phyloP scores from a whole-genome alignment of 2,329 filamentous ascomycete species.

The Anthostomella pinea region DNA sequence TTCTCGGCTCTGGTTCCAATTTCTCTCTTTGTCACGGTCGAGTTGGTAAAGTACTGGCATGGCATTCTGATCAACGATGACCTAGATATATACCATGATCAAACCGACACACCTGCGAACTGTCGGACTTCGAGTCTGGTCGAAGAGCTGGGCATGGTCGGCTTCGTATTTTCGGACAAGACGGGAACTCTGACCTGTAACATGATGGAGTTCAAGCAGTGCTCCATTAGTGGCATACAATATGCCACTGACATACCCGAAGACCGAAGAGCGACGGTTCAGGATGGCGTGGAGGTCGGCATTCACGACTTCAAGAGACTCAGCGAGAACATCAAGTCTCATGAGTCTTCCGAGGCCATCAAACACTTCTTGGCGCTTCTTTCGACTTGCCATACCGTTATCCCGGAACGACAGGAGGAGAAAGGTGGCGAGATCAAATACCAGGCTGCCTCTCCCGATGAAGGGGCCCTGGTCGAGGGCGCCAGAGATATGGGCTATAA shows the following conservation, averaged over 20 bases:
- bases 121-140: conserved; percentile 95
- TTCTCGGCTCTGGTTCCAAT: conserved; percentile 97
- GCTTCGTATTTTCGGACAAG: conserved; percentile 98
- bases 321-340: conserved; percentile 62
- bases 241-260: conserved; percentile 92
- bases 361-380: conserved; percentile 86
- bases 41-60: conserved; percentile 97
- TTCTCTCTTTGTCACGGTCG: conserved; percentile 94
- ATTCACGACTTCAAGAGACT: conserved; percentile 83
- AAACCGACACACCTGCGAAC: conserved; percentile 90
- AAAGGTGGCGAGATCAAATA: conserved; percentile 86
- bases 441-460: conserved; percentile 94
- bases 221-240: conserved; percentile 87
- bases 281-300: conserved; percentile 73
- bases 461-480: conserved; percentile 93
- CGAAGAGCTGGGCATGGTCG: conserved; percentile 95
- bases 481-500: conserved; percentile 82
- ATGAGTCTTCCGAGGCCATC: conserved; percentile 50
- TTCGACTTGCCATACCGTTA: conserved; percentile 93
- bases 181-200: conserved; percentile 97
- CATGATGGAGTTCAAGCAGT: conserved; percentile 98
- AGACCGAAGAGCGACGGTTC: conserved; percentile 75
- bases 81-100: conserved; percentile 95
- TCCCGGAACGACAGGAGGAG: conserved; percentile 81
- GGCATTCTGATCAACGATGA: conserved; percentile 98